Evolutionary conservation across 768 basidiomycete genomes (phyloP).

Genomic region (Pleurotus djamor): DNA sequence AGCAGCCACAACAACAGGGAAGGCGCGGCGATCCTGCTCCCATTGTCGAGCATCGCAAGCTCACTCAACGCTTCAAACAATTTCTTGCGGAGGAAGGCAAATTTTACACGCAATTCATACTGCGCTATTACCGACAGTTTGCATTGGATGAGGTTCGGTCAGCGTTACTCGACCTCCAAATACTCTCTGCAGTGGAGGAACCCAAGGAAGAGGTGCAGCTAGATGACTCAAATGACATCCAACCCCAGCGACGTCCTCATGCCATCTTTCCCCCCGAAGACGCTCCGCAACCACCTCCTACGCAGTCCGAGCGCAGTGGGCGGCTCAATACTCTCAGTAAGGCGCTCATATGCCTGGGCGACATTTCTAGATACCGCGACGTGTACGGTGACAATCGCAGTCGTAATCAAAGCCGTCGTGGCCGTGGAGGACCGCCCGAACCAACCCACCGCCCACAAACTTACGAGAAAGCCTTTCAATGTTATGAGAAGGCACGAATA

Average conservation of each 20-base stretch:
- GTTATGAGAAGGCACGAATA: conserved; percentile 83
- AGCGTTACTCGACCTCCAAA: conserved; percentile 55
- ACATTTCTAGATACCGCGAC: conserved; percentile 92
- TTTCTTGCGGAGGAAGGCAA: conserved; percentile 89
- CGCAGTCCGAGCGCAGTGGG: conserved; percentile 51
- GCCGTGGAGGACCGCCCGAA: conserved; percentile 44
- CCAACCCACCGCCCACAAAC: conserved; percentile 59
- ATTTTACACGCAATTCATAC: conserved; percentile 84
- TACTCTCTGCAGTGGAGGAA: conserved; percentile 41
- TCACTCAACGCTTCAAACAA: conserved; percentile 84
- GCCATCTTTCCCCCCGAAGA: conserved; percentile 66
- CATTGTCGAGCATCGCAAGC: conserved; percentile 78
- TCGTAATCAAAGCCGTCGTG: conserved; percentile 45
- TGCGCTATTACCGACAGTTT: conserved; percentile 73
- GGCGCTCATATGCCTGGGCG: conserved; percentile 88
- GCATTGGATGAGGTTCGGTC: conserved; percentile 62
- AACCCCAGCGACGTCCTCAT: conserved; percentile 49
- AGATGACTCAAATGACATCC: conserved; percentile 15
- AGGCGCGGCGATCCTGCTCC: conserved; percentile 43
- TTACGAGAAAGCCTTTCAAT: conserved; percentile 72
- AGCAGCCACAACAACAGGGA: conserved; percentile 26
- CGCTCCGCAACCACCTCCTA: conserved; percentile 32
- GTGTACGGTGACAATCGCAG: conserved; percentile 77
- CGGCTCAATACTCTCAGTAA: conserved; percentile 82
- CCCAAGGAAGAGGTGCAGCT: conserved; percentile 9